phyloP scores from a whole-genome alignment of 2,329 filamentous ascomycete species.

The Cercospora brassicicola region DNA sequence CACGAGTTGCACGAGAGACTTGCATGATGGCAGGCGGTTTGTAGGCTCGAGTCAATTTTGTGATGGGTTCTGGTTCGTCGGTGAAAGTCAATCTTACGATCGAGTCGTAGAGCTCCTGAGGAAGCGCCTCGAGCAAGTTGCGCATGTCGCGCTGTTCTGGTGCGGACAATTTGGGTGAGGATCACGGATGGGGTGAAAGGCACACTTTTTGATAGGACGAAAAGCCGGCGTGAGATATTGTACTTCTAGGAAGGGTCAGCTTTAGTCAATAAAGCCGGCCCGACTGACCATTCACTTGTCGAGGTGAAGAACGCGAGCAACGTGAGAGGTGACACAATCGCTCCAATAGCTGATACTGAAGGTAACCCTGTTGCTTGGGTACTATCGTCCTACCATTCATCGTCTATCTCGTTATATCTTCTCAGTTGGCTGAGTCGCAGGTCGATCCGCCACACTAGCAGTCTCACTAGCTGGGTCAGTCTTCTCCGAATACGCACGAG shows the following conservation, averaged over 20 bases:
- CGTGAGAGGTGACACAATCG: neutral
- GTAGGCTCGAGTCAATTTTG: neutral
- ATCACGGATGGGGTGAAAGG: neutral
- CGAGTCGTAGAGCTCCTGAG: neutral
- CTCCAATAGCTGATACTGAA: neutral
- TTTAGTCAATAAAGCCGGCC: neutral
- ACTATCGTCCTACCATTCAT: neutral
- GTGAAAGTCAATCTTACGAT: neutral
- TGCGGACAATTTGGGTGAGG: neutral
- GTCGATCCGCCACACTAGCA: conserved; percentile 12
- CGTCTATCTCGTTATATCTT: conserved; percentile 14
- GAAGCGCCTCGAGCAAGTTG: neutral
- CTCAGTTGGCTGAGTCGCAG: conserved; percentile 14
- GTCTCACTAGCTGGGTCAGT: conserved; percentile 17
- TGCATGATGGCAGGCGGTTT: neutral
- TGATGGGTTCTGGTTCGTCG: neutral
- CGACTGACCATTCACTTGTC: neutral
- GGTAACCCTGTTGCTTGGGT: too few species aligned
- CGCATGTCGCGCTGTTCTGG: neutral
- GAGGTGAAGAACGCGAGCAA: neutral
- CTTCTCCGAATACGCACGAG: conserved; percentile 23
- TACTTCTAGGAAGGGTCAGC: too few species aligned
- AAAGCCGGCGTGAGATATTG: too few species aligned
- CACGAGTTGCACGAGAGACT: neutral
- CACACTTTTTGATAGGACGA: too few species aligned